These are phyloP conservation scores for Sanghuangporus baumii DNA, from an alignment of 1,284 basidiomycete species.

Conservation along the genomic window DNA sequence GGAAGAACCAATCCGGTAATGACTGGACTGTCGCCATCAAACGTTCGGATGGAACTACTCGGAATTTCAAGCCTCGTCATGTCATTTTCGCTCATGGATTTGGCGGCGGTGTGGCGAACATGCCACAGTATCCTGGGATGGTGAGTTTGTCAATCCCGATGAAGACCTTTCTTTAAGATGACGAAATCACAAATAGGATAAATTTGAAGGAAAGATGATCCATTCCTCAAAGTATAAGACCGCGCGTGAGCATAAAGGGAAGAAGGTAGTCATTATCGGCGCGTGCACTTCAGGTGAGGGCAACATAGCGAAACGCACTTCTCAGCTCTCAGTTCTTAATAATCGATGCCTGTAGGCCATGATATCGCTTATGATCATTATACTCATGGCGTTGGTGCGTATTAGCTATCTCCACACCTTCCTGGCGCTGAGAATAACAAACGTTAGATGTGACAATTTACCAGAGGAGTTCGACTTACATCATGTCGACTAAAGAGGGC, in stretches of 20 bases:
- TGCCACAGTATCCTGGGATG: conserved; percentile 42
- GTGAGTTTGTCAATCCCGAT: conserved; percentile 18
- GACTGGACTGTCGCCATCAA: conserved; percentile 52
- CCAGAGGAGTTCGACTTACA: conserved; percentile 57
- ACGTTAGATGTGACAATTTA: conserved; percentile 50
- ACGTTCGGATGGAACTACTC: conserved; percentile 35
- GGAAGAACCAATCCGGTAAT: conserved; percentile 39
- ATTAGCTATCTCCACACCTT: background rate
- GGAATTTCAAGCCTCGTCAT: conserved; percentile 49
- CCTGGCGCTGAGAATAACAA: background rate
- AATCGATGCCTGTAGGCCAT: conserved; percentile 23
- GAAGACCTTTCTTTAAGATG: background rate
- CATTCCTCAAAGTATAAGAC: conserved; percentile 38
- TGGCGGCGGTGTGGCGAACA: conserved; percentile 43
- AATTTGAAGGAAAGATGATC: conserved; percentile 38
- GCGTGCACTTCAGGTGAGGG: conserved; percentile 41
- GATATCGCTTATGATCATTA: conserved; percentile 41
- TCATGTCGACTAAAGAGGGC: conserved; percentile 49
- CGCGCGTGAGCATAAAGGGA: conserved; percentile 36
- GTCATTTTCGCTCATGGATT: conserved; percentile 59
- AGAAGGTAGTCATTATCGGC: conserved; percentile 47
- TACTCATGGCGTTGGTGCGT: conserved; percentile 38
- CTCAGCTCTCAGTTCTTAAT: background rate
- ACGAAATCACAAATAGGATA: conserved; percentile 26
- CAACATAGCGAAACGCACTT: background rate